phyloP scores from a whole-genome alignment of 768 basidiomycete species.

The Boletus rex-veris region DNA sequence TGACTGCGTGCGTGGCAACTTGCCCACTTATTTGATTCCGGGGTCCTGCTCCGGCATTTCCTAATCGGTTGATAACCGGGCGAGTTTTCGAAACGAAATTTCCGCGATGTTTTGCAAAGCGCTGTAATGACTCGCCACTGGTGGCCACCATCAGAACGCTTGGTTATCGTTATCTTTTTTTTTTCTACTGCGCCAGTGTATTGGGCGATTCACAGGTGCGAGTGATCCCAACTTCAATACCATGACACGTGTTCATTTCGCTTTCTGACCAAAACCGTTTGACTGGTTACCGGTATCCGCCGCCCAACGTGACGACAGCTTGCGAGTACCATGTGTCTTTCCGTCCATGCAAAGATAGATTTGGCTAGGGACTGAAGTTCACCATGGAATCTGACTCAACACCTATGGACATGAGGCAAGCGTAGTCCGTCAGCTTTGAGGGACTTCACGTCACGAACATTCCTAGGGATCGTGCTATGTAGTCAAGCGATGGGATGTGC shows the following conservation, averaged over 20 bases:
- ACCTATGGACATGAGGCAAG: background rate
- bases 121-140: slow-evolving; percentile 14
- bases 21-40: too few species aligned
- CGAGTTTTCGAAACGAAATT: too few species aligned
- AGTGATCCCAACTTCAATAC: background rate
- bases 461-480: background rate
- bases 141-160: background rate
- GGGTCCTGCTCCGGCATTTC: too few species aligned
- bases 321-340: background rate
- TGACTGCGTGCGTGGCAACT: too few species aligned
- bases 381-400: background rate
- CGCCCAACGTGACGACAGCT: too few species aligned
- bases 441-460: background rate
- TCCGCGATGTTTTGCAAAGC: too few species aligned
- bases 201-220: background rate
- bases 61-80: too few species aligned
- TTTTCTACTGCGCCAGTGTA: background rate
- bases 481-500: slow-evolving; percentile 14
- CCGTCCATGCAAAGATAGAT: background rate
- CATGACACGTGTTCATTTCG: slow-evolving; percentile 13
- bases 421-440: background rate
- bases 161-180: background rate
- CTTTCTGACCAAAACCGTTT: background rate
- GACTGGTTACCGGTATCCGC: background rate
- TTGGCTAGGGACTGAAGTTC: background rate